Conservation (phyloP, 768 basidiomycete genomes). For the Tephrocybe sp. region DNA sequence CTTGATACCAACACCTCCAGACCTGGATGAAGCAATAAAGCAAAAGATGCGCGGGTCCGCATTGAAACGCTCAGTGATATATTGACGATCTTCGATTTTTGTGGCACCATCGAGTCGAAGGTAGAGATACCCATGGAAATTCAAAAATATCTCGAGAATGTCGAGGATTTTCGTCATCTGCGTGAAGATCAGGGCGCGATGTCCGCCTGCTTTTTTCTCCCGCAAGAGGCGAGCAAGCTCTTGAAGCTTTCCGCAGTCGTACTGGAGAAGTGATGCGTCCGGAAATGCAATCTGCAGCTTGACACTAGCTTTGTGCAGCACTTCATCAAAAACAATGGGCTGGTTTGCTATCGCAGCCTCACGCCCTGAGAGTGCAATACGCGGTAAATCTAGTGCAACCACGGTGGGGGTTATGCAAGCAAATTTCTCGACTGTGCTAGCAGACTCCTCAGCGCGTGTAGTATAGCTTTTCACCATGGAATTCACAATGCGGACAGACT, state of each 20-base stretch:
- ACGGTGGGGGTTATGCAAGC: slow-evolving; percentile 78
- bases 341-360: slow-evolving; percentile 26
- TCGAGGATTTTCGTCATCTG: slow-evolving; percentile 96
- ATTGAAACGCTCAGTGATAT: slow-evolving; percentile 85
- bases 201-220: slow-evolving; percentile 82
- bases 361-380: slow-evolving; percentile 51
- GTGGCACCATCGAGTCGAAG: slow-evolving; percentile 93
- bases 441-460: slow-evolving; percentile 54
- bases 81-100: slow-evolving; percentile 91
- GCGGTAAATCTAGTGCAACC: slow-evolving; percentile 72
- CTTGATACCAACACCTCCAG: slow-evolving; percentile 94
- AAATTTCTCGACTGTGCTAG: slow-evolving; percentile 59
- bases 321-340: slow-evolving; percentile 55
- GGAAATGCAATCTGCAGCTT: slow-evolving; percentile 94
- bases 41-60: slow-evolving; percentile 76
- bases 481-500: slow-evolving; percentile 40
- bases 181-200: slow-evolving; percentile 92
- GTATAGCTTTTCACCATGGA: slow-evolving; percentile 62
- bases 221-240: slow-evolving; percentile 75
- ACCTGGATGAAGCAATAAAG: slow-evolving; percentile 83
- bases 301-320: slow-evolving; percentile 71
- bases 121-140: slow-evolving; percentile 90
- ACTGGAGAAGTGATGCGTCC: slow-evolving; percentile 83
- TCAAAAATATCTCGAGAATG: slow-evolving; percentile 90
- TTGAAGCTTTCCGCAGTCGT: slow-evolving; percentile 95